Base-by-base conservation (phyloP, 148 eudicot species). In the Cornus controversa region DNA sequence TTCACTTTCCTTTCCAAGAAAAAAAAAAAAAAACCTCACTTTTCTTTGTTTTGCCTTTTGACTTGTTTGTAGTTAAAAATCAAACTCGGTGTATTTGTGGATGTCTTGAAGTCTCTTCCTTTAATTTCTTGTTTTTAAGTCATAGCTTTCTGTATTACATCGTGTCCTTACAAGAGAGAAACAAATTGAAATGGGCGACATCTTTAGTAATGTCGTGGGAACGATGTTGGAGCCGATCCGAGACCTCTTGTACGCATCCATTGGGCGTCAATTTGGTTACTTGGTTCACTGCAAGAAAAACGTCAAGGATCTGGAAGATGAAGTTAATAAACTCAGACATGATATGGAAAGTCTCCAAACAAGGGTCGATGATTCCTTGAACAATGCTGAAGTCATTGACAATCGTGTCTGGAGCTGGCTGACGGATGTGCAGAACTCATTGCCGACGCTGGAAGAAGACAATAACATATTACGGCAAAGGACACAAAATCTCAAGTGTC, bases 41-140 rank as follows among this genome's bases (percentile, higher is more conserved):
- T n/a, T n/a, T n/a, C n/a, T n/a, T n/a, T n/a, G n/a, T 8, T 71
- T 81, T 53, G 23, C 77, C 8, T 74, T 72, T 0, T 81, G 80
- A n/a, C n/a, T 13, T 82, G 40, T 27, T 29, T 73, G 26, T 77
- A 66, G n/a, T 29, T 3, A 1, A 29, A 29, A 29, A 29, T 29
- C 31, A 29, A 29, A 29, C 31, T 29, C n/a, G n/a, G 31, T 29
- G 31, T 29, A 29, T 29, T 29, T 29, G 31, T 29, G n/a, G n/a
- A n/a, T n/a, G n/a, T n/a, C 31, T 29, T 29, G 31, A 29, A 29
- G 31, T 29, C 31, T 29, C 31, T 29, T 29, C 31, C 31, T 29
- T 29, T 29, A 29, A 29, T 29, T 29, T 29, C 31, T 29, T 29
- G 3, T 3, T 3, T 29, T 29, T 29, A 29, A 29, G 31, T 29